Conservation (phyloP, 305 asterid genomes). For the Lippia alba region DNA sequence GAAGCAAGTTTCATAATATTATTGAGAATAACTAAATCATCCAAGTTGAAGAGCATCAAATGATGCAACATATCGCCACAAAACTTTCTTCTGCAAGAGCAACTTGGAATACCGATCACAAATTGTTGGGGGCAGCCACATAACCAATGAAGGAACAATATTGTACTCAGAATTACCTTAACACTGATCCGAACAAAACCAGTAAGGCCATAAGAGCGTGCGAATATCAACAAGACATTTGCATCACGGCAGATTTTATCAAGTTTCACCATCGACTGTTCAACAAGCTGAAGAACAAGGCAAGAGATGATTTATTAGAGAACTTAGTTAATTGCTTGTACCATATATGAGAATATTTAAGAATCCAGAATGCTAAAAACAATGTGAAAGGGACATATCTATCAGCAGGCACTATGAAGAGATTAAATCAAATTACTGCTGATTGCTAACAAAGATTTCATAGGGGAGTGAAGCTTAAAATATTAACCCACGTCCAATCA, state of each 20-base stretch:
- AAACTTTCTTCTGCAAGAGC: conserved; percentile 24
- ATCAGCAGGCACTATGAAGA: conserved; percentile 1
- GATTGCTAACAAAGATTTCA: not conserved
- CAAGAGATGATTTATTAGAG: conserved; percentile 18
- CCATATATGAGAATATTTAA: conserved; percentile 1
- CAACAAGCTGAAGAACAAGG: conserved; percentile 68
- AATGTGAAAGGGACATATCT: not conserved
- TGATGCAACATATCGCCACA: conserved; percentile 8
- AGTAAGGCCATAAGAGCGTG: conserved; percentile 94
- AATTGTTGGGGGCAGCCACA: conserved; percentile 26
- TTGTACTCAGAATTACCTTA: conserved; percentile 59
- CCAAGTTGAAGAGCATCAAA: conserved; percentile 15
- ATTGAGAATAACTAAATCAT: conserved; percentile 11
- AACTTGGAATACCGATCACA: conserved; percentile 9
- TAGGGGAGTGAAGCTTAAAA: not conserved
- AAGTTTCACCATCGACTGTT: conserved; percentile 84
- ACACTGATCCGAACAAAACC: conserved; percentile 90
- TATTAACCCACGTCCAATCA: not conserved
- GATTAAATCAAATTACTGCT: not conserved
- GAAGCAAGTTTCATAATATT: conserved; percentile 13
- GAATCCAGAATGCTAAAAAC: not conserved
- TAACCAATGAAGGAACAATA: not conserved
- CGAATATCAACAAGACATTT: conserved; percentile 80
- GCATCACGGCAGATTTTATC: conserved; percentile 88
- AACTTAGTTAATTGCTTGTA: conserved; percentile 5